These are phyloP conservation scores for Penicillium maclennaniae DNA, from an alignment of 495 filamentous ascomycete species.

Conservation along the genomic window DNA sequence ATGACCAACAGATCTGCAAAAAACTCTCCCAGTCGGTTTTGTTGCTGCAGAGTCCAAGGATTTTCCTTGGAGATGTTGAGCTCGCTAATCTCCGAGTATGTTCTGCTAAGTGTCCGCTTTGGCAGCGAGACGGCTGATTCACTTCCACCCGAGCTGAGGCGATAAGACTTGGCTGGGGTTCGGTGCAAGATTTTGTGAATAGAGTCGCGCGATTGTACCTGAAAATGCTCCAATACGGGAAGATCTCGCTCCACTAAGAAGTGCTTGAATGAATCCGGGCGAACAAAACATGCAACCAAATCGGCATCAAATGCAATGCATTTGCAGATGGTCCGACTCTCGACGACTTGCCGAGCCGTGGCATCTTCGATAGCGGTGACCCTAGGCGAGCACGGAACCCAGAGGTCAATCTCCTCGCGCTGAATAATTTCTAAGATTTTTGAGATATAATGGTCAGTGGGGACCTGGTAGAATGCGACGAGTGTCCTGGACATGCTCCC, in stretches of 20 bases:
- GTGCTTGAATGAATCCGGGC: slow-evolving; percentile 56
- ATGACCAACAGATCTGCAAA: slow-evolving; percentile 66
- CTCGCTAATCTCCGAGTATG: slow-evolving; percentile 48
- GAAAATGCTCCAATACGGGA: slow-evolving; percentile 54
- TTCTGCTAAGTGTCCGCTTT: slow-evolving; percentile 47
- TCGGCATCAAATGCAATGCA: slow-evolving; percentile 54
- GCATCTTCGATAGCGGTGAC: slow-evolving; percentile 60
- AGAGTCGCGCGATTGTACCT: slow-evolving; percentile 54
- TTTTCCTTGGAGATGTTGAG: slow-evolving; percentile 51
- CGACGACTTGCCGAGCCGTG: slow-evolving; percentile 57
- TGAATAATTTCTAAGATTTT: slow-evolving; percentile 54
- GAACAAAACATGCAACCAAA: slow-evolving; percentile 50
- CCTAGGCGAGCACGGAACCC: slow-evolving; percentile 67
- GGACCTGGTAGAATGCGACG: slow-evolving; percentile 50
- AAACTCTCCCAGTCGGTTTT: slow-evolving; percentile 59
- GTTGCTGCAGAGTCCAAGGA: slow-evolving; percentile 70
- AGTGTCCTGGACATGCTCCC: slow-evolving; percentile 45
- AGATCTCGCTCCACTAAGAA: slow-evolving; percentile 50
- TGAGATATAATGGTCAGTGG: slow-evolving; percentile 43
- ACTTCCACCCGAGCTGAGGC: slow-evolving; percentile 47
- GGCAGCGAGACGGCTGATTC: slow-evolving; percentile 54
- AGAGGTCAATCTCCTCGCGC: slow-evolving; percentile 62
- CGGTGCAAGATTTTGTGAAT: slow-evolving; percentile 54
- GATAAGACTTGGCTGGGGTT: slow-evolving; percentile 48
- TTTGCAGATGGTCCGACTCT: slow-evolving; percentile 53